These are phyloP conservation scores for Fraxinus ornus DNA, from an alignment of 305 asterid genomes.

Conservation along the genomic window DNA sequence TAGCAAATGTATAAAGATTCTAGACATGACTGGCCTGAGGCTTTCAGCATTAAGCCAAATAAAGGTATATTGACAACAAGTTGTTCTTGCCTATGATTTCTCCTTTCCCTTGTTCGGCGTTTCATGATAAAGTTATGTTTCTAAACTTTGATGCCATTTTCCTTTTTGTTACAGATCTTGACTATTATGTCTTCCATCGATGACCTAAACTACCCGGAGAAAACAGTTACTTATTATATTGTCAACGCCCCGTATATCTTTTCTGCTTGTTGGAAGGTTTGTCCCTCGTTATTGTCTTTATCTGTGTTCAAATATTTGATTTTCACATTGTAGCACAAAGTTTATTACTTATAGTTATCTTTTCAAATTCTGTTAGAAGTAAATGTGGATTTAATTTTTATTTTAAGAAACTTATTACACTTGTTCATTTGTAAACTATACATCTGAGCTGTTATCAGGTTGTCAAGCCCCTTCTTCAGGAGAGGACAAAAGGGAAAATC, in stretches of 20 bases:
- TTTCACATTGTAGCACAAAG: background rate
- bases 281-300: constrained; percentile 22
- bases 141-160: background rate
- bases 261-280: constrained; percentile 90
- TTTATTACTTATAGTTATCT: background rate
- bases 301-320: constrained; percentile 9
- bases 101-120: constrained; percentile 1
- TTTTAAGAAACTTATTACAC: background rate
- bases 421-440: constrained; percentile 3
- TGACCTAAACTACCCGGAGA: constrained; percentile 89
- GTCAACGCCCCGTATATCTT: constrained; percentile 81
- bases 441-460: constrained; percentile 48
- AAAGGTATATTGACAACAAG: constrained; percentile 51
- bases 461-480: constrained; percentile 83
- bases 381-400: background rate
- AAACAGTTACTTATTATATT: constrained; percentile 69
- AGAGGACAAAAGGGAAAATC: constrained; percentile 71
- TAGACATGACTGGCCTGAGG: constrained; percentile 86
- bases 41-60: constrained; percentile 76
- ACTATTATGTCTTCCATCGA: constrained; percentile 69
- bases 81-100: constrained; percentile 7
- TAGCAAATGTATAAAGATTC: constrained; percentile 71
- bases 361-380: background rate
- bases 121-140: background rate
- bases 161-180: constrained; percentile 53